A percentile compares a stretch with the other conserved stretches of the same genome.
These are phyloP conservation scores for Beauveria varroae DNA, from an alignment of 2,329 filamentous ascomycete species.

Conservation along the genomic window DNA sequence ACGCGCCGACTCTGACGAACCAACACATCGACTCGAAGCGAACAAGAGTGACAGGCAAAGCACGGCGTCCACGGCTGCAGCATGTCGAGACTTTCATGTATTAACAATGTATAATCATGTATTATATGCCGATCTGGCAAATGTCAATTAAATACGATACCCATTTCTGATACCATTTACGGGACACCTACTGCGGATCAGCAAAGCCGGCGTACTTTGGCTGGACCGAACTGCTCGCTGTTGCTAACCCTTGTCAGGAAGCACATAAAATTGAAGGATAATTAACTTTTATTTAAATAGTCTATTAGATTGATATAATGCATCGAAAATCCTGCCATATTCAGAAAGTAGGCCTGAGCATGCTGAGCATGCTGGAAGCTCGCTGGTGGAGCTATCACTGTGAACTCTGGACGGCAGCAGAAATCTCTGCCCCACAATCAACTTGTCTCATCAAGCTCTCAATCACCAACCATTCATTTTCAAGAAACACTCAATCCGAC, in stretches of 20 bases:
- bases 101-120: neutral
- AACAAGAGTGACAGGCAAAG: neutral
- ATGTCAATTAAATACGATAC: conserved; percentile 7
- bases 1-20: neutral
- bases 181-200: too few relatives aligned
- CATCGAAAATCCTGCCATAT: neutral
- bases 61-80: neutral
- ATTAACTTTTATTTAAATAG: neutral
- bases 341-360: neutral
- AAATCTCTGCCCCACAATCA: conserved; percentile 6
- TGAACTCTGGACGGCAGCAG: neutral
- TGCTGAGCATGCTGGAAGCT: neutral
- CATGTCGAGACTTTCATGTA: too few relatives aligned
- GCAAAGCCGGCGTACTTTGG: too few relatives aligned
- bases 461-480: neutral
- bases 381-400: neutral
- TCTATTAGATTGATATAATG: neutral
- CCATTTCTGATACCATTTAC: neutral
- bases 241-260: too few relatives aligned
- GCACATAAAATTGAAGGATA: neutral
- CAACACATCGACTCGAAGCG: neutral
- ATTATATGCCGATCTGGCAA: neutral
- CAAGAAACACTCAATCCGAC: neutral
- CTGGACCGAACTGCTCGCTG: too few relatives aligned
- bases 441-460: conserved; percentile 1